A percentile compares a stretch with the other conserved stretches of the same genome.
phyloP scores from a whole-genome alignment of 2,329 filamentous ascomycete genomes.

The Colletotrichum lindemuthianum region DNA sequence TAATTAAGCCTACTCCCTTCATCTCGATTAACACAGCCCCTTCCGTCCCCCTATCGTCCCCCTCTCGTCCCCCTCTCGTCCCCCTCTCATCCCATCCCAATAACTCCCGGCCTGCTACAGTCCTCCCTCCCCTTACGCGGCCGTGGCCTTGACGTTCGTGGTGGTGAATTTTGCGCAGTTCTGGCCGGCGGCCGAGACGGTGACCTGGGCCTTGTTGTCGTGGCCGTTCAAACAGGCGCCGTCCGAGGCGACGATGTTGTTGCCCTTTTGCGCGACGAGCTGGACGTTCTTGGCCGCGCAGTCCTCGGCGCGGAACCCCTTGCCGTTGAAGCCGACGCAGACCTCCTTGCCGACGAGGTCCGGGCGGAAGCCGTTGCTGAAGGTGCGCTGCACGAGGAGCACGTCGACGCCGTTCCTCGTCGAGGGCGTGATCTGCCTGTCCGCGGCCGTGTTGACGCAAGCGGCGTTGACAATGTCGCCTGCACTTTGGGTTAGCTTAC shows the following conservation, averaged over 20 bases:
- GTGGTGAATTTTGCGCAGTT: slow-evolving; percentile 45
- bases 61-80: too few relatives aligned
- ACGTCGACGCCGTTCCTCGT: slow-evolving; percentile 45
- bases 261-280: slow-evolving; percentile 42
- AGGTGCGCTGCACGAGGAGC: slow-evolving; percentile 50
- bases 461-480: slow-evolving; percentile 55
- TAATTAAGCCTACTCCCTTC: too few relatives aligned
- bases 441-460: slow-evolving; percentile 48
- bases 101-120: too few relatives aligned
- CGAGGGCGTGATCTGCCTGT: slow-evolving; percentile 52
- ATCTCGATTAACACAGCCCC: too few relatives aligned
- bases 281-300: slow-evolving; percentile 42
- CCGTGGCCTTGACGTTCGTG: slow-evolving; percentile 41
- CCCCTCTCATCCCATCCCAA: background rate
- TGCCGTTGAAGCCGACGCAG: slow-evolving; percentile 53
- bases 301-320: slow-evolving; percentile 48
- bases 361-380: slow-evolving; percentile 49
- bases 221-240: slow-evolving; percentile 49
- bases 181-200: slow-evolving; percentile 41
- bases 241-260: slow-evolving; percentile 41
- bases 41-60: too few relatives aligned
- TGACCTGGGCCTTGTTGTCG: slow-evolving; percentile 45
- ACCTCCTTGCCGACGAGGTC: slow-evolving; percentile 50
- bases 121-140: slow-evolving; percentile 15
- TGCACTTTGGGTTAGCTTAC: slow-evolving; percentile 30